phyloP scores from a whole-genome alignment of 164 flowering plant species.

The Magnolia officinalis region DNA sequence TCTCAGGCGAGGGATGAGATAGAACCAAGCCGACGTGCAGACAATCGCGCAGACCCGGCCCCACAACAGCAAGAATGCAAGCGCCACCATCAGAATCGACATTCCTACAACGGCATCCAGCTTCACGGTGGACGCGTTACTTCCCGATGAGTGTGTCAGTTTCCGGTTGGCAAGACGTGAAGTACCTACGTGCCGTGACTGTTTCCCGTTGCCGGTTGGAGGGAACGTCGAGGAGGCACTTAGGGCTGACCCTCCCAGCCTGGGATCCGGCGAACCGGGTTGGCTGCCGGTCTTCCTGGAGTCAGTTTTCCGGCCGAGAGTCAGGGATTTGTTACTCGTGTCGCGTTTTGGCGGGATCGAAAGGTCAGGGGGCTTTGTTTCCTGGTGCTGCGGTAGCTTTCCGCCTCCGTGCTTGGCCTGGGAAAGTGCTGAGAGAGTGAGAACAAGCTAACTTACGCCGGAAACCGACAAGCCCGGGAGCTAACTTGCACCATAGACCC shows the following conservation, averaged over 20 bases:
- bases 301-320: neutral
- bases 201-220: neutral
- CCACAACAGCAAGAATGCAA: slow-evolving; percentile 45
- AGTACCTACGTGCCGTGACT: neutral
- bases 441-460: neutral
- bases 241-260: neutral
- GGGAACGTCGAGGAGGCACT: neutral
- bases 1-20: slow-evolving; percentile 30
- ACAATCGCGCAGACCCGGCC: slow-evolving; percentile 63
- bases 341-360: neutral
- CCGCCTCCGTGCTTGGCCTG: slow-evolving; percentile 1
- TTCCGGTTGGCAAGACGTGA: neutral
- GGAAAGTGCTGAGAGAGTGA: neutral
- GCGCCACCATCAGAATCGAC: slow-evolving; percentile 41
- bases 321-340: neutral
- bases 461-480: neutral
- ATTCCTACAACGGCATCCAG: slow-evolving; percentile 34
- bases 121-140: neutral
- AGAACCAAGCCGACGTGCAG: slow-evolving; percentile 54
- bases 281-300: neutral
- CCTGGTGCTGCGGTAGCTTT: neutral
- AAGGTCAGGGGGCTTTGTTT: neutral
- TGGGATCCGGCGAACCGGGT: slow-evolving; percentile 3
- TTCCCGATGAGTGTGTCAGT: neutral
- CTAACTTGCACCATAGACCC: neutral